Conservation (phyloP, 371 early-diverging fungal species). For the Blyttiomyces sp. region DNA sequence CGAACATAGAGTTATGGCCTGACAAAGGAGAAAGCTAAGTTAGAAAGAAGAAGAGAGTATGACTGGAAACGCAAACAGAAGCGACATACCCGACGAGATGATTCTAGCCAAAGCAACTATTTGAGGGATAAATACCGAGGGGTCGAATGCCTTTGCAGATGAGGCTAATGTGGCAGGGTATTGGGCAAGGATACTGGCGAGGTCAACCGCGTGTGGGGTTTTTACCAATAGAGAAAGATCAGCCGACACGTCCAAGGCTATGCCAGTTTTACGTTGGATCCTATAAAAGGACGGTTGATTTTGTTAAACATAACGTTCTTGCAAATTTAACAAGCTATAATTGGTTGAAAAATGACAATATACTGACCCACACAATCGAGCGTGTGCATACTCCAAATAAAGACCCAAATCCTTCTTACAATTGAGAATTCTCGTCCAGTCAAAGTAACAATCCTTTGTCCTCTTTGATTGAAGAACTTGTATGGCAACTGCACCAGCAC, state of each 20-base stretch:
- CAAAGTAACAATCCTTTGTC: slow-evolving; percentile 18
- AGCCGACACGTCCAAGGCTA: background rate
- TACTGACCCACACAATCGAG: slow-evolving; percentile 15
- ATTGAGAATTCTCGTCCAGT: slow-evolving; percentile 18
- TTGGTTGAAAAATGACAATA: background rate
- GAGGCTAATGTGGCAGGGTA: background rate
- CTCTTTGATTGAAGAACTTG: slow-evolving; percentile 16
- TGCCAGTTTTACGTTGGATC: background rate
- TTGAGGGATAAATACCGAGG: slow-evolving; percentile 10
- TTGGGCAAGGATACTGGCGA: slow-evolving; percentile 14
- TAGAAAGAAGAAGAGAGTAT: no score
- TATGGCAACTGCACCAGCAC: slow-evolving; percentile 7
- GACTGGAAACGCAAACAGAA: no score
- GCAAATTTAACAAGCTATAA: no score
- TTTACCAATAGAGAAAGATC: slow-evolving; percentile 2
- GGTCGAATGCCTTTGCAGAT: background rate
- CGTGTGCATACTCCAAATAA: slow-evolving; percentile 22
- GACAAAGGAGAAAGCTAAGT: no score
- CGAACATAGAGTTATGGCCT: slow-evolving; percentile 24
- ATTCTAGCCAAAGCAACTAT: slow-evolving; percentile 11
- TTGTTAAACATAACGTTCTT: no score
- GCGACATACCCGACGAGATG: no score
- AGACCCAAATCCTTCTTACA: slow-evolving; percentile 11
- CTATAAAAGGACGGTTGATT: no score
- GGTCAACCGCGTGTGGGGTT: slow-evolving; percentile 11